These are phyloP conservation scores for Inonotus hispidus DNA, from an alignment of 1,284 basidiomycete genomes.

Conservation along the genomic window DNA sequence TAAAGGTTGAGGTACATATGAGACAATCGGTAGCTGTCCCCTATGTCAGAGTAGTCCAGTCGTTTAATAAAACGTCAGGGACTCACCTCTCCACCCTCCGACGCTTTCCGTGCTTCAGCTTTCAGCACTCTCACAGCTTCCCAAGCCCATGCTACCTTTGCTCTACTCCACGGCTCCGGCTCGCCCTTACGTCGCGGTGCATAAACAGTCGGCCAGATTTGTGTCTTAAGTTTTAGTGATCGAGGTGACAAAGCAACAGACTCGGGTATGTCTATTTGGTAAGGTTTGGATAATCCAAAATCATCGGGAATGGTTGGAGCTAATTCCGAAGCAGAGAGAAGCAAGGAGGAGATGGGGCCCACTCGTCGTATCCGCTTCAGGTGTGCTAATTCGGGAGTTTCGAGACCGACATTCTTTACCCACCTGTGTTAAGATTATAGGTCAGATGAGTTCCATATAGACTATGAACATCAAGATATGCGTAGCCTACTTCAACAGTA, in stretches of 20 bases:
- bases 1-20: slow-evolving; percentile 66
- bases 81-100: slow-evolving; percentile 49
- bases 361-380: slow-evolving; percentile 66
- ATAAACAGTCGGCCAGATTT: slow-evolving; percentile 79
- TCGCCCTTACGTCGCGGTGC: slow-evolving; percentile 69
- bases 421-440: slow-evolving; percentile 45
- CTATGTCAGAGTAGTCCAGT: neutral
- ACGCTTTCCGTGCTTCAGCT: slow-evolving; percentile 44
- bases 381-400: slow-evolving; percentile 60
- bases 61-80: neutral
- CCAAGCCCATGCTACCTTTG: slow-evolving; percentile 65
- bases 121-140: slow-evolving; percentile 57
- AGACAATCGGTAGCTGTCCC: slow-evolving; percentile 67
- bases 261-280: slow-evolving; percentile 60
- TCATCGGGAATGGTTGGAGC: slow-evolving; percentile 26
- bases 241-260: slow-evolving; percentile 65
- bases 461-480: neutral
- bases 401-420: slow-evolving; percentile 56
- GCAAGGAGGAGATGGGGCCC: slow-evolving; percentile 40
- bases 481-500: slow-evolving; percentile 56
- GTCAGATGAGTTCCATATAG: neutral
- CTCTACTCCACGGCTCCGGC: slow-evolving; percentile 60
- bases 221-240: slow-evolving; percentile 62
- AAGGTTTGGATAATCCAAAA: slow-evolving; percentile 43
- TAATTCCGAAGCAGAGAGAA: slow-evolving; percentile 39